Evolutionary conservation across 2,329 filamentous ascomycete genomes (phyloP), one percentile per base, ranked within the genome.

Genomic region (Fusarium continuum): DNA sequence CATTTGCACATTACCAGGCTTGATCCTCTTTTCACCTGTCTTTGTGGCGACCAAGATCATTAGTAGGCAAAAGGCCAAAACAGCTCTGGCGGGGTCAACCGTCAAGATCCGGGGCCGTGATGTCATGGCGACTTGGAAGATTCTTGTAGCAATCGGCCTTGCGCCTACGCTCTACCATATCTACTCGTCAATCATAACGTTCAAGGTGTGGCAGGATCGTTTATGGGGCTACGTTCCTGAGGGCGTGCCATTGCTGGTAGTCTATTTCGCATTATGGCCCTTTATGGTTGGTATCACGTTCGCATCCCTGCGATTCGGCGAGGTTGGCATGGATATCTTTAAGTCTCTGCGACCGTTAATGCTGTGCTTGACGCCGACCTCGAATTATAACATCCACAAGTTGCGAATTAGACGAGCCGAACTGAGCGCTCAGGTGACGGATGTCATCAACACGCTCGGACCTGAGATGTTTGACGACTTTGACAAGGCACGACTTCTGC

Each of bases 401-500:
- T 85, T 99, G 45, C 88, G 92, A 55, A 79, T 85, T 65, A 83
- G 86, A 60, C 88, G 95, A 48, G 88, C 86, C 22, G 84, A 90
- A 63, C 85, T 99, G 40, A 91, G 91, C 55, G 83, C 86, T 9
- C 86, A 95, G 72, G 93, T 99, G 32, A 97, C 93, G 2, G 88
- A 95, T 4, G 83, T 96, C 40, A 97, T 99, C 82, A 98, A 99
- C 77, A 92, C 91, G 16, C 87, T 99, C 11, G 95, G 95, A 0
- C 95, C 95, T 1, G 93, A 98, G 74, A 89, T 99, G 80, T 99
- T 96, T 79, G 90, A 93, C n/a, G 95, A 99, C 79, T 99, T 97
- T 73, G 91, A 95, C 70, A 85, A 88, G 61, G 84, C 86, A 11
- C 86, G 92, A 28, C 85, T 95, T 53, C 80, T 94, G 25, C 80